Base-by-base conservation (phyloP, 331 rosid species). In the Saraca asoca region DNA sequence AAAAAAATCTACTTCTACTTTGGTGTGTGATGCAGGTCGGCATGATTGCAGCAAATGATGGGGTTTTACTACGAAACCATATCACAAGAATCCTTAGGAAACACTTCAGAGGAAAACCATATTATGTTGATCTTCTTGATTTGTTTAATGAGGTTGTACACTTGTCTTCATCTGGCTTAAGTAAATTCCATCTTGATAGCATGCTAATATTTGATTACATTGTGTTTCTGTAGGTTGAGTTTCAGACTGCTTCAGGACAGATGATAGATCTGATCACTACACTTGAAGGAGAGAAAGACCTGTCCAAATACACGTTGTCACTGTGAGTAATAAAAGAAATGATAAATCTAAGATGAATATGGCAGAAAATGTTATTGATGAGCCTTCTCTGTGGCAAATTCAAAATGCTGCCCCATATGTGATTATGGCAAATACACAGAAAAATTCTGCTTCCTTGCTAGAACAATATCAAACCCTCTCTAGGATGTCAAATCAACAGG, bases 221-320 rank as follows among this genome's bases (percentile, higher is more conserved):
- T 5, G 10, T 42, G 29, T 79, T 74, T 66, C 18, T 58, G 42
- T 71, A 92, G 95, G 99, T 94, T 49, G 99, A 94, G 63, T 94
- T 90, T 69, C 99, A 90, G 79, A 94, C 99, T 46, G 85, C 95
- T 72, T 86, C 91, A 6, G 97, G 99, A 88, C 99, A 94, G 73
- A 84, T 90, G 99, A 90, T 94, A 35, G 98, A 94, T 79, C 72
- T 94, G 69, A 90, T 90, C 68, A 85, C 96, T 65, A 82, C 89
- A 10, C 63, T 86, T 55, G 85, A 85, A 74, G 91, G 96, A 66
- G 95, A 83, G 69, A 89, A 87, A 53, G 88, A 89, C 52, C 85
- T 87, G 41, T 82, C 89, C 65, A 85, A 87, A 50, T 87, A 87
- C 83, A 70, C 94, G 5, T 70, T 87, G 71, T 68, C 92, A 14